A percentile compares a stretch with the other conserved stretches of the same genome.
Conservation (phyloP, 805 yeast species). For the Lipomyces chichibuensis region DNA sequence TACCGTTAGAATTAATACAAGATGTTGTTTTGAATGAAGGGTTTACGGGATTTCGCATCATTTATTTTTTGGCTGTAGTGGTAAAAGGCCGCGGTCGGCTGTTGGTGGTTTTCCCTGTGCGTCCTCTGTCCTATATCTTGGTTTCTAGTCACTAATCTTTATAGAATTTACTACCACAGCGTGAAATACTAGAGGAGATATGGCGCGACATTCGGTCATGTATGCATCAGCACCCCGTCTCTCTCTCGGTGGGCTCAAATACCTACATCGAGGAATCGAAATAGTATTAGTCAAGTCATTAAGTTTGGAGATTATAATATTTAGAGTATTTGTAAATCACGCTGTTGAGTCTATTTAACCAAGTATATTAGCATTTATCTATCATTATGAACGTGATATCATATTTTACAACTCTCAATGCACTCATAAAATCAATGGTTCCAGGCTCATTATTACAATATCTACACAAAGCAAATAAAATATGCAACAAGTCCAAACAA, state of each 20-base stretch:
- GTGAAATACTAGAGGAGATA: slow-evolving; percentile 25
- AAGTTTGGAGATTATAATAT: not conserved
- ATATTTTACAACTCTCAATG: not conserved
- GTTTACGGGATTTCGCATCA: slow-evolving; percentile 54
- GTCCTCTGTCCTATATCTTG: slow-evolving; percentile 2
- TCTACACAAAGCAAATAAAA: not conserved
- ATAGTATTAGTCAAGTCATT: not conserved
- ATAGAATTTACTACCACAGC: slow-evolving; percentile 24
- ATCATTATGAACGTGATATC: not conserved
- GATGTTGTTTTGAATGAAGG: slow-evolving; percentile 58
- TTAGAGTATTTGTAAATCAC: not conserved
- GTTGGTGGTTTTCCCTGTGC: slow-evolving; percentile 34
- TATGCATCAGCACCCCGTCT: slow-evolving; percentile 21
- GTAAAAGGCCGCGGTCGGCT: slow-evolving; percentile 42
- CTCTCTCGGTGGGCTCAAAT: not conserved
- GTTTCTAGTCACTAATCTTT: not conserved
- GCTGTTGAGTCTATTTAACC: too few relatives aligned
- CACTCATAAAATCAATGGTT: not conserved
- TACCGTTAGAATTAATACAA: slow-evolving; percentile 51
- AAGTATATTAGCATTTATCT: not conserved
- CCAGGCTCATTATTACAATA: not conserved
- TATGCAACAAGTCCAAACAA: not conserved
- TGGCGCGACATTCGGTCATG: slow-evolving; percentile 31
- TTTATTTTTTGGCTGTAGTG: slow-evolving; percentile 53
- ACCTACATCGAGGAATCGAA: not conserved